Base-by-base conservation (phyloP, 1,139 yeast species). In the Geotrichum reessii region DNA sequence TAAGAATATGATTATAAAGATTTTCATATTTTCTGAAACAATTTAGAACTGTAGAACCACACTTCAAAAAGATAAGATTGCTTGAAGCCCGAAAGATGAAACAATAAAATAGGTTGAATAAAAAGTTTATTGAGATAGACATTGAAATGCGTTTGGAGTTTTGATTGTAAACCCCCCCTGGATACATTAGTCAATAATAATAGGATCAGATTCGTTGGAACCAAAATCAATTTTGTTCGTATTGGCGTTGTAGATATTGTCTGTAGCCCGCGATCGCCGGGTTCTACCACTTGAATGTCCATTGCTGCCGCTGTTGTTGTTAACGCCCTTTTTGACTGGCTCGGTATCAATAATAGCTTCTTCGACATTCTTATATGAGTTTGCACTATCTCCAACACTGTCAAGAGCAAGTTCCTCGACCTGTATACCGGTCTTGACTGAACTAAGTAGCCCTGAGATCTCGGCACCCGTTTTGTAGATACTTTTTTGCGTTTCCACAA, bases 401-500 rank as follows among this genome's bases (percentile, higher is more conserved):
- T 19, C 47, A 14, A 52, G 49, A 14, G 44, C 53, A 5, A 60
- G 56, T 24, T 53, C 31, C 24, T 57, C 59, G 37, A 59, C 37
- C 47, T 57, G 55, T 6, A 58, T 42, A 17, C 64, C 64, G 6
- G 50, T 49, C 27, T 58, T 53, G 12, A 61, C 61, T 22, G 60
- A 58, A 8, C 49, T 49, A 46, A 57, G 48, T 24, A 58, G 47
- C 1, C 49, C 19, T 22, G 55, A 62, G 5, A 63, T 37, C 9
- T 42, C 47, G 27, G 52, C 25, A 12, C 64, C 66, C 1, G 63
- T 57, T 37, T 53, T 51, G 51, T 55, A 62, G 12, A 61, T 54
- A 6, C 28, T 17, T 8, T 53, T 33, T 47, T 63, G 62, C 47
- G 57, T 59, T n/a, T 48, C 33, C 4, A 61, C 28, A 42, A 63